Conservation (phyloP, 805 yeast genomes). For the Candida michaelii region DNA sequence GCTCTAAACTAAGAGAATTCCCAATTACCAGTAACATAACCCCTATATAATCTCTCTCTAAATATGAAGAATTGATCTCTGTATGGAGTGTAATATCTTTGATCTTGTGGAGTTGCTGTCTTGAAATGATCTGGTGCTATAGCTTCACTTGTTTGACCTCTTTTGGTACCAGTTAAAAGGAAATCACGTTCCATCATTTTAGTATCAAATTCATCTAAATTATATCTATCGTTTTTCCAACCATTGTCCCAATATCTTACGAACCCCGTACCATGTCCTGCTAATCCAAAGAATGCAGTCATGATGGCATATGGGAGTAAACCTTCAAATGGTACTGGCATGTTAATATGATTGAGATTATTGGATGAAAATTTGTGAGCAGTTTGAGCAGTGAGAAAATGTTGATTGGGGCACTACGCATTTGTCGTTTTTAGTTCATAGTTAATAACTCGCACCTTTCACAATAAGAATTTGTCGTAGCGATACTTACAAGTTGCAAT, state of each 20-base stretch:
- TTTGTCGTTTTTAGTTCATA: too few relatives aligned
- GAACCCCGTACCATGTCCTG: constrained; percentile 46
- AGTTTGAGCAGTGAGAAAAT: too few relatives aligned
- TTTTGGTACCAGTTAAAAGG: constrained; percentile 68
- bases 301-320: constrained; percentile 46
- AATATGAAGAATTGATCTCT: constrained; percentile 46
- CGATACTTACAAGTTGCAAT: too few relatives aligned
- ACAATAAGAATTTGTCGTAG: too few relatives aligned
- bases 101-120: constrained; percentile 38
- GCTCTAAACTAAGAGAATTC: constrained; percentile 37
- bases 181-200: constrained; percentile 68
- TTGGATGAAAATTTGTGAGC: constrained; percentile 13
- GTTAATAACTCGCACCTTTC: too few relatives aligned
- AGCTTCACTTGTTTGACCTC: constrained; percentile 67
- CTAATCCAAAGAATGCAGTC: constrained; percentile 45
- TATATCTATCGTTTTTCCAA: constrained; percentile 46
- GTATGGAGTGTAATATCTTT: constrained; percentile 47
- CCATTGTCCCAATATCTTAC: constrained; percentile 51
- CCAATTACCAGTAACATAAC: constrained; percentile 46
- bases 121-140: constrained; percentile 77
- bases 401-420: too few relatives aligned
- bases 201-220: constrained; percentile 45
- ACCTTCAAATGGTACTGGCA: constrained; percentile 51
- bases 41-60: constrained; percentile 49
- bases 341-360: constrained; percentile 14